Evolutionary conservation across 805 yeast species (phyloP).

Genomic region (Jamesozyma jinghongensis): DNA sequence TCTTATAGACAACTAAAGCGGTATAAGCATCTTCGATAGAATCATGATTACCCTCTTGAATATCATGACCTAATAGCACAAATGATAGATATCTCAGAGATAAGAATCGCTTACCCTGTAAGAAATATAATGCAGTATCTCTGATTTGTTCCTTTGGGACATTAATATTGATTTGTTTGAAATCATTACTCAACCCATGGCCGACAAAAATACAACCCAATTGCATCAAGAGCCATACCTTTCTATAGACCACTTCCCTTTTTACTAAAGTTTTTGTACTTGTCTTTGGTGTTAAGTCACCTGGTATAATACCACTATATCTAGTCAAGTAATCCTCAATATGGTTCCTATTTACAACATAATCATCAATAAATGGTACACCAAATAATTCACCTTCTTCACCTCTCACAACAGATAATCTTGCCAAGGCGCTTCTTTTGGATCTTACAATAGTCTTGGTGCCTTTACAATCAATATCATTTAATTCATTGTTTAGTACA

Average conservation of each 20-base stretch:
- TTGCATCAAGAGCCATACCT: constrained; percentile 82
- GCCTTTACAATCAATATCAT: constrained; percentile 71
- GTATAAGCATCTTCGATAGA: constrained; percentile 93
- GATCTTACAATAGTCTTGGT: constrained; percentile 63
- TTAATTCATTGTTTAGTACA: constrained; percentile 62
- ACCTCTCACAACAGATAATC: constrained; percentile 80
- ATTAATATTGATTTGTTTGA: constrained; percentile 83
- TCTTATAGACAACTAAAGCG: constrained; percentile 69
- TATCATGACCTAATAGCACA: constrained; percentile 59
- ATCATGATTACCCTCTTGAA: constrained; percentile 92
- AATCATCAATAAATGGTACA: constrained; percentile 85
- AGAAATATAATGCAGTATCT: constrained; percentile 78
- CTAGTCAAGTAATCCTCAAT: constrained; percentile 82
- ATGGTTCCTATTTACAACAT: constrained; percentile 61
- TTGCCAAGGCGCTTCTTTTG: constrained; percentile 65
- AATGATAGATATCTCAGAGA: constrained; percentile 83
- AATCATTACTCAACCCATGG: constrained; percentile 86
- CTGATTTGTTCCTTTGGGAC: constrained; percentile 80
- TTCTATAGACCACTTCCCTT: constrained; percentile 73
- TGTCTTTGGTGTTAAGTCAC: constrained; percentile 66
- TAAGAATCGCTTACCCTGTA: constrained; percentile 67
- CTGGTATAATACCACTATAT: constrained; percentile 88
- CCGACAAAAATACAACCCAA: constrained; percentile 91
- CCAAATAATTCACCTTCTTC: constrained; percentile 57
- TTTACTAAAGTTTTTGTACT: constrained; percentile 68